phyloP scores from a whole-genome alignment of 768 basidiomycete genomes.

The Boletus eberwhitei region DNA sequence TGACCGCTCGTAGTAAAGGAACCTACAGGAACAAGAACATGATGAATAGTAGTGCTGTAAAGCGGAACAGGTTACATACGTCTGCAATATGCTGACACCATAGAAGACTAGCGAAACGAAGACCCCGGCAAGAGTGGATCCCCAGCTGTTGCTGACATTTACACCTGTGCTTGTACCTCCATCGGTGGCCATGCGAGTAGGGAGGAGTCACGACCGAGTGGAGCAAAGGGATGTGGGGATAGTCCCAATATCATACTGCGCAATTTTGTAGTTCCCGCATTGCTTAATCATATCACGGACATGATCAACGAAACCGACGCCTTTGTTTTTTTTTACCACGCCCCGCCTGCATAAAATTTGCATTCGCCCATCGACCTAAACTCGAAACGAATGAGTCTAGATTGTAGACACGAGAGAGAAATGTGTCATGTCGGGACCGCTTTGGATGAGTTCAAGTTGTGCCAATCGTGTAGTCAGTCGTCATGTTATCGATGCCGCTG shows the following conservation, averaged over 20 bases:
- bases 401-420: background rate
- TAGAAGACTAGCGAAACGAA: slow-evolving; percentile 23
- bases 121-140: slow-evolving; percentile 20
- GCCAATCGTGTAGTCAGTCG: too few relatives aligned
- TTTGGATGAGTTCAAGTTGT: background rate
- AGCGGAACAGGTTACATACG: slow-evolving; percentile 9
- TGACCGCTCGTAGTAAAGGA: slow-evolving; percentile 25
- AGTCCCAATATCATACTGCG: background rate
- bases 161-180: background rate
- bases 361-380: too few relatives aligned
- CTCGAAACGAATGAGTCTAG: background rate
- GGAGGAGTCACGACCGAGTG: background rate
- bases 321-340: background rate
- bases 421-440: background rate
- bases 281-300: slow-evolving; percentile 8
- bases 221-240: background rate
- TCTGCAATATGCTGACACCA: slow-evolving; percentile 25
- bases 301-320: background rate
- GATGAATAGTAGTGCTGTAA: background rate
- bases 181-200: slow-evolving; percentile 11
- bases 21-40: slow-evolving; percentile 6
- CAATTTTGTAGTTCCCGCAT: slow-evolving; percentile 13
- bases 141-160: slow-evolving; percentile 18
- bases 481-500: background rate
- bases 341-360: background rate